Evolutionary conservation across 139 green algal species (phyloP).

Genomic region (Asterochloris sp.): DNA sequence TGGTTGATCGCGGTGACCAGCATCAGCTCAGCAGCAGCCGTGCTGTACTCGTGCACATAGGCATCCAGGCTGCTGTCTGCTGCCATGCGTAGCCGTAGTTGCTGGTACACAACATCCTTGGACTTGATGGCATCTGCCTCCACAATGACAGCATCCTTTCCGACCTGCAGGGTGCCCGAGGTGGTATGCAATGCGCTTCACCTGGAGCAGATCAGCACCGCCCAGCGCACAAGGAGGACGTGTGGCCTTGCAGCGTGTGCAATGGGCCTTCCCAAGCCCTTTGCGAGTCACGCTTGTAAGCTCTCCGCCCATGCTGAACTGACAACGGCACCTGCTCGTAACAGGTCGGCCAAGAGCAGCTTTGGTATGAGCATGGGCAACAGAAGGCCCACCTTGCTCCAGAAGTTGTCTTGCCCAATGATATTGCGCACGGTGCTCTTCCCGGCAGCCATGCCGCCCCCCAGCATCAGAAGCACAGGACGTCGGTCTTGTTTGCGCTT

Average conservation of each 20-base stretch:
- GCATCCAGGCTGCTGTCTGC: neutral
- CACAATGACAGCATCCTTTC: conserved; percentile 43
- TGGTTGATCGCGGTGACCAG: conserved; percentile 41
- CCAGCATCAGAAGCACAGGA: conserved; percentile 44
- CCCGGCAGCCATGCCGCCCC: conserved; percentile 53
- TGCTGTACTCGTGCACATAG: conserved; percentile 53
- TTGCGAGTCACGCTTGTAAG: too few species aligned
- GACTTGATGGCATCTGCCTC: conserved; percentile 60
- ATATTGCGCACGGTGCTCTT: conserved; percentile 54
- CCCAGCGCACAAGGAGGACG: too few species aligned
- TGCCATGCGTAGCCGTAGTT: conserved; percentile 16
- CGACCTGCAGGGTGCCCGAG: conserved; percentile 27
- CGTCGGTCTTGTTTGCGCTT: conserved; percentile 9
- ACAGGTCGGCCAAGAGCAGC: too few species aligned
- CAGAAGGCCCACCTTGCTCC: conserved; percentile 32
- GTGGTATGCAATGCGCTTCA: neutral
- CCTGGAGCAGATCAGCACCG: neutral
- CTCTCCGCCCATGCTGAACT: too few species aligned
- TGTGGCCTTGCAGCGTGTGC: too few species aligned
- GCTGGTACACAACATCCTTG: conserved; percentile 33
- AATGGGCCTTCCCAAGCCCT: too few species aligned
- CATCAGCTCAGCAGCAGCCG: conserved; percentile 32
- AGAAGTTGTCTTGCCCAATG: conserved; percentile 45
- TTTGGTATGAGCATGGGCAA: neutral
- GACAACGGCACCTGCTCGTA: too few species aligned